These are phyloP conservation scores for Gossypium gossypioides DNA, from an alignment of 441 rosid genomes.

Conservation along the genomic window DNA sequence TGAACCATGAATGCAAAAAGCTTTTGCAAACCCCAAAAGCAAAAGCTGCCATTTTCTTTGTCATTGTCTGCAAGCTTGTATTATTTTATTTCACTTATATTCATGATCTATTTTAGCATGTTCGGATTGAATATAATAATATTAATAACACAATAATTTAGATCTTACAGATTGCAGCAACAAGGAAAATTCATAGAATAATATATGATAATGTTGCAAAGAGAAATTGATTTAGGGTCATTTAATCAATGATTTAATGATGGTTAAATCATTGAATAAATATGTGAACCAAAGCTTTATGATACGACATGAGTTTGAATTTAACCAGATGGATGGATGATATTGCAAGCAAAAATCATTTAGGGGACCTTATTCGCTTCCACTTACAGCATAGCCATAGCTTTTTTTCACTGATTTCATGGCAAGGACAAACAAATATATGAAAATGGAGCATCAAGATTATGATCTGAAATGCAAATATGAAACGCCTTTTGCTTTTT, in stretches of 20 bases:
- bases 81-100: background rate
- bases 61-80: background rate
- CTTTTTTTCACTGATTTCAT: background rate
- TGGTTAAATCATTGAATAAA: background rate
- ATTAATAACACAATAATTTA: background rate
- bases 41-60: background rate
- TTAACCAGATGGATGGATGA: background rate
- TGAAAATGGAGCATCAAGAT: background rate
- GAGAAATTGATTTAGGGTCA: background rate
- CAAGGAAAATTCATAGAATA: background rate
- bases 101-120: background rate
- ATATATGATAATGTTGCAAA: background rate
- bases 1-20: background rate
- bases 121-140: background rate
- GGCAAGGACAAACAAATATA: background rate
- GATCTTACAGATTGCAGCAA: background rate
- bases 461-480: background rate
- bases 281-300: background rate
- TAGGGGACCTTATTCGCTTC: background rate
- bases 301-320: background rate
- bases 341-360: background rate
- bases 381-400: background rate
- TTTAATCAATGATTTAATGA: background rate
- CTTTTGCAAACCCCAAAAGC: slow-evolving; percentile 9
- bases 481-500: background rate